Evolutionary conservation across 257 asterid species (phyloP).

Genomic region (Leonotis leonurus): DNA sequence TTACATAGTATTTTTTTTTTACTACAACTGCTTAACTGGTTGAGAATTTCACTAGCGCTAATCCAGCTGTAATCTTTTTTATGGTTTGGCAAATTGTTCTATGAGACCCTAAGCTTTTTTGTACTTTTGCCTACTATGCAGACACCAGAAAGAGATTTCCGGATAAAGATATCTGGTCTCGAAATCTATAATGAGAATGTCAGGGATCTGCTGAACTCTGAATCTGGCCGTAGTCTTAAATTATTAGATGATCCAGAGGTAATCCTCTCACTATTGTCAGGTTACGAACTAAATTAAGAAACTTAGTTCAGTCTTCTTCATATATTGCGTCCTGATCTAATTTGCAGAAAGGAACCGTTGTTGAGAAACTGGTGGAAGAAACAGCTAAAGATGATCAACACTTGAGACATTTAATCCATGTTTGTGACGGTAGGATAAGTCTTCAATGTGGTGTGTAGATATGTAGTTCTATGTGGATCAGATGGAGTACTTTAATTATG

Average conservation of each 20-base stretch:
- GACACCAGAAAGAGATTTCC: slow-evolving; percentile 92
- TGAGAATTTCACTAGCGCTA: neutral
- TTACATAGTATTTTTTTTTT: neutral
- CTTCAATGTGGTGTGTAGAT: slow-evolving; percentile 10
- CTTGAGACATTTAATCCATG: slow-evolving; percentile 57
- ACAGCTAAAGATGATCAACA: slow-evolving; percentile 71
- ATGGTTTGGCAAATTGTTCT: neutral
- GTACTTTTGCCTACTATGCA: slow-evolving; percentile 23
- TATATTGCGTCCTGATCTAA: neutral
- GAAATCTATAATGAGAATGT: slow-evolving; percentile 93
- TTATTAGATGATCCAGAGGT: slow-evolving; percentile 97
- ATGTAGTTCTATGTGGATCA: neutral
- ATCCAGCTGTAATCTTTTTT: neutral
- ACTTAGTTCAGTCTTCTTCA: slow-evolving; percentile 9
- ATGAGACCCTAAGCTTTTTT: neutral
- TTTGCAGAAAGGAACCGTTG: slow-evolving; percentile 84
- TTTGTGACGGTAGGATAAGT: slow-evolving; percentile 61
- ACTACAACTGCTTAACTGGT: neutral
- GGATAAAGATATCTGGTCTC: slow-evolving; percentile 76
- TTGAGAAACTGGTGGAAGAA: slow-evolving; percentile 90
- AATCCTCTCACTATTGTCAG: slow-evolving; percentile 5
- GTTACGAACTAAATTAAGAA: neutral
- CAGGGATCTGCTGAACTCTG: slow-evolving; percentile 77
- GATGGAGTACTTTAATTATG: slow-evolving; percentile 8
- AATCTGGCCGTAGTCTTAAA: slow-evolving; percentile 82